Evolutionary conservation across 805 yeast genomes (phyloP).

Genomic region (Tetrapisispora pingtungensis): DNA sequence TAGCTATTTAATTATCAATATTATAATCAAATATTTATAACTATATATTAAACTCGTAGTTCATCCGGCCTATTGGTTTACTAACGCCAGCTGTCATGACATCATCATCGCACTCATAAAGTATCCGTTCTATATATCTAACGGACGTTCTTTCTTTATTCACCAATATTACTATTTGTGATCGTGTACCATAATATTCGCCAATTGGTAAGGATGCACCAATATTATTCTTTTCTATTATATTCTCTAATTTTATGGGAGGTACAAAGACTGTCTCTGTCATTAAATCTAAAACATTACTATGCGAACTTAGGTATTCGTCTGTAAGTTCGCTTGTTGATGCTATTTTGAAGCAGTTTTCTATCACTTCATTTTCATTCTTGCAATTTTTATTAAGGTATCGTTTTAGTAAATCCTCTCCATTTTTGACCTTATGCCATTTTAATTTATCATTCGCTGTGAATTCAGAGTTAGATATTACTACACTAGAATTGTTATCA

Average conservation of each 20-base stretch:
- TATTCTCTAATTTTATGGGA: conserved; percentile 37
- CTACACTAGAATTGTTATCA: conserved; percentile 11
- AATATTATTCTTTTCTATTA: conserved; percentile 21
- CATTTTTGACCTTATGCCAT: conserved; percentile 66
- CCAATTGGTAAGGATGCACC: conserved; percentile 36
- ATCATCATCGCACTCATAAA: conserved; percentile 41
- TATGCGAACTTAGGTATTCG: conserved; percentile 25
- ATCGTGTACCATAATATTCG: conserved; percentile 70
- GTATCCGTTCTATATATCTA: conserved; percentile 51
- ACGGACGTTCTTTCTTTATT: conserved; percentile 38
- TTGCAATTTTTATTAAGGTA: conserved; percentile 7
- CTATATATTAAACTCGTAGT: conserved; percentile 17
- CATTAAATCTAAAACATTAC: conserved; percentile 32
- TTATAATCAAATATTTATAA: neutral
- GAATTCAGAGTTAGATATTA: conserved; percentile 27
- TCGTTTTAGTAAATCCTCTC: conserved; percentile 36
- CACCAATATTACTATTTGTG: conserved; percentile 68
- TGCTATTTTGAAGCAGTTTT: conserved; percentile 44
- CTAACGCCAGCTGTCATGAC: neutral
- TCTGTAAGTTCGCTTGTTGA: conserved; percentile 34
- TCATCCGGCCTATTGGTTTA: conserved; percentile 12
- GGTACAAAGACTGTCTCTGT: conserved; percentile 63
- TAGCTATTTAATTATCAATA: neutral
- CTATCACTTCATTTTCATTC: conserved; percentile 32
- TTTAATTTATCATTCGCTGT: conserved; percentile 32